Base-by-base conservation (phyloP, 208 protist species). In the Leishmania mexicana region DNA sequence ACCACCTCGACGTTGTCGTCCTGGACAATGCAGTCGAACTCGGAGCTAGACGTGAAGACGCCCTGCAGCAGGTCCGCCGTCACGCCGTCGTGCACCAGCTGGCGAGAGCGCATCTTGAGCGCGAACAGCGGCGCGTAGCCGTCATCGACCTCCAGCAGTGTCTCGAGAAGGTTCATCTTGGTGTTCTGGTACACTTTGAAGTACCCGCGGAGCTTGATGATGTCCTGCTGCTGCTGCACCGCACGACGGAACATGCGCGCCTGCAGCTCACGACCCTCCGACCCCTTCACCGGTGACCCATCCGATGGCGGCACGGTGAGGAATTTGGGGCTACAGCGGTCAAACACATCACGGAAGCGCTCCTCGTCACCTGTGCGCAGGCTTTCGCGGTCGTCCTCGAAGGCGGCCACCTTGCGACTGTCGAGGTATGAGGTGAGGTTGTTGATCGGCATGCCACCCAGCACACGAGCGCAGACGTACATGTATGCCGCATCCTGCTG, bases 311-410 rank as follows among this genome's bases (percentile, higher is more conserved):
- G 91, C 67, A 96, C 87, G 15, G 91, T 93, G 81, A 98, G 75
- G 81, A 98, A 98, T 84, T 96, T 98, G 79, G 95, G 95, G 87
- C 95, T 96, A 84, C 91, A 95, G 72, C 93, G 93, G 80, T 96
- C 93, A 83, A 98, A 98, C 21, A 98, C 90, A 42, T 98, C 95
- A 83, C 93, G 90, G 85, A 98, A 98, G 79, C 93, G 90, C 83
- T 98, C 95, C 83, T 96, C 93, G 80, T 96, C 93, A 73, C 95
- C 95, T 11, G 79, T 83, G 67, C 89, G 85, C 77, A 98, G 92
- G 49, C 86, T 83, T 80, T 96, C 93, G 87, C 92, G 93, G 81
- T 96, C 93, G 74, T 98, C 95, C 81, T 98, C 93, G 84, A 96
- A 95, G 81, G 84, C 81, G 76, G 76, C 76, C 40, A 83, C 73